Evolutionary conservation across 306 rosid genomes (phyloP).

Genomic region (Begonia loranthoides): DNA sequence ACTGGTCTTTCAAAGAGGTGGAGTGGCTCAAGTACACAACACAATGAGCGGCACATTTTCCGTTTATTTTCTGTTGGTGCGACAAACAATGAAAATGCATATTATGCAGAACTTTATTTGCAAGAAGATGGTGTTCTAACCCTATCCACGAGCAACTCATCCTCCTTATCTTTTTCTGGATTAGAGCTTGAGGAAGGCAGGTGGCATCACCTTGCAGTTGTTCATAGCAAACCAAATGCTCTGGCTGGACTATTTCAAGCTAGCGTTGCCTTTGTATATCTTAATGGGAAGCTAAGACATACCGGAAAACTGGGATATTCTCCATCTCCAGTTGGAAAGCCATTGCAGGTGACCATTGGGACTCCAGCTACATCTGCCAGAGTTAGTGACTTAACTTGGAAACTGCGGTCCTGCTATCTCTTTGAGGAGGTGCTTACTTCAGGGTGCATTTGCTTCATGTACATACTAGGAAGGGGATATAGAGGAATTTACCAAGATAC

Average conservation of each 20-base stretch:
- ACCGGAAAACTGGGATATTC: slow-evolving; percentile 96
- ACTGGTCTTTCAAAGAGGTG: slow-evolving; percentile 43
- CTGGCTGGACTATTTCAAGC: slow-evolving; percentile 99
- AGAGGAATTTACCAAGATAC: slow-evolving; percentile 97
- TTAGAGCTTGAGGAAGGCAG: slow-evolving; percentile 91
- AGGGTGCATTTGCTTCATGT: slow-evolving; percentile 86
- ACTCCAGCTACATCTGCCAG: slow-evolving; percentile 67
- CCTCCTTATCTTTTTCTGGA: slow-evolving; percentile 75
- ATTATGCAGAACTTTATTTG: slow-evolving; percentile 82
- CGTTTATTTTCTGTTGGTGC: slow-evolving; percentile 92
- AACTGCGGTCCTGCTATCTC: slow-evolving; percentile 91
- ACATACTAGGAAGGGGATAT: slow-evolving; percentile 97
- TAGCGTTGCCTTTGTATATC: slow-evolving; percentile 90
- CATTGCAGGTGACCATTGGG: slow-evolving; percentile 84
- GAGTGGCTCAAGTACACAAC: slow-evolving; percentile 33
- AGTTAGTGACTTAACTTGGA: slow-evolving; percentile 78
- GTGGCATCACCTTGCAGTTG: slow-evolving; percentile 99
- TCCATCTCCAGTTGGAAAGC: slow-evolving; percentile 85
- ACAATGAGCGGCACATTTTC: slow-evolving; percentile 41
- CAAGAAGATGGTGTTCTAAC: slow-evolving; percentile 95
- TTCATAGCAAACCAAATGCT: slow-evolving; percentile 99
- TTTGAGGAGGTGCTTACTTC: slow-evolving; percentile 95
- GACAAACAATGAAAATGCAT: slow-evolving; percentile 49
- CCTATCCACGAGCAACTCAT: slow-evolving; percentile 87
- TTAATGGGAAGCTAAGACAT: slow-evolving; percentile 90